Evolutionary conservation across 2,329 filamentous ascomycete species (phyloP).

Genomic region (Cladosporium halotolerans): DNA sequence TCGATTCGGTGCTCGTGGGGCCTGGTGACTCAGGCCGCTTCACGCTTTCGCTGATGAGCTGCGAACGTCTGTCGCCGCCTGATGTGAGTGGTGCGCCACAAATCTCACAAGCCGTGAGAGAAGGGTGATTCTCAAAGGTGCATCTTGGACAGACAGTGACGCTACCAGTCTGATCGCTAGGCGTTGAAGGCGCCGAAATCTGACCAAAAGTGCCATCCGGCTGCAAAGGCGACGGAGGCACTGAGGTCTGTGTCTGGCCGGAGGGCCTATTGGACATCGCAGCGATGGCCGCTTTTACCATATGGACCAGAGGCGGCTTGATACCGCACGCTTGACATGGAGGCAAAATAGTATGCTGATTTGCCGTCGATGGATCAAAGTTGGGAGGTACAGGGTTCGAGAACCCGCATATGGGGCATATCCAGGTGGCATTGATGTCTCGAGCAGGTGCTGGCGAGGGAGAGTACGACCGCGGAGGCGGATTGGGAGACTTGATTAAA

Average conservation of each 20-base stretch:
- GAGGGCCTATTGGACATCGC: conserved; percentile 56
- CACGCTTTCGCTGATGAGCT: conserved; percentile 19
- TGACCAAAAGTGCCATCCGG: background rate
- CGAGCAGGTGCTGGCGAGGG: conserved; percentile 41
- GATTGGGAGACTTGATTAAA: conserved; percentile 40
- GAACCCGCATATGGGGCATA: conserved; percentile 92
- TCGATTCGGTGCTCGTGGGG: conserved; percentile 49
- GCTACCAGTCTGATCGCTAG: background rate
- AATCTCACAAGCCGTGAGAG: conserved; percentile 78
- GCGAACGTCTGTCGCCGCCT: conserved; percentile 38
- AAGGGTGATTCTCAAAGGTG: conserved; percentile 90
- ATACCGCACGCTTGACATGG: conserved; percentile 92
- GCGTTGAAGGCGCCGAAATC: background rate
- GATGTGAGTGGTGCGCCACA: conserved; percentile 72
- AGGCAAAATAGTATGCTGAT: conserved; percentile 69
- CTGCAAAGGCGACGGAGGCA: background rate
- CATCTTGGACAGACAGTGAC: conserved; percentile 66
- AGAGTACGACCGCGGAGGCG: conserved; percentile 40
- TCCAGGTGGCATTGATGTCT: conserved; percentile 69
- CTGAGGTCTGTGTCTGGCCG: conserved; percentile 3
- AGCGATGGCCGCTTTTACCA: conserved; percentile 80
- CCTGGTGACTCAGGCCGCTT: conserved; percentile 69
- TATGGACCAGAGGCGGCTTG: conserved; percentile 73
- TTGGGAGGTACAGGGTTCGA: conserved; percentile 89
- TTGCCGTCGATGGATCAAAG: conserved; percentile 80